phyloP scores from a whole-genome alignment of 768 basidiomycete species.

The Filobasidium floriforme region DNA sequence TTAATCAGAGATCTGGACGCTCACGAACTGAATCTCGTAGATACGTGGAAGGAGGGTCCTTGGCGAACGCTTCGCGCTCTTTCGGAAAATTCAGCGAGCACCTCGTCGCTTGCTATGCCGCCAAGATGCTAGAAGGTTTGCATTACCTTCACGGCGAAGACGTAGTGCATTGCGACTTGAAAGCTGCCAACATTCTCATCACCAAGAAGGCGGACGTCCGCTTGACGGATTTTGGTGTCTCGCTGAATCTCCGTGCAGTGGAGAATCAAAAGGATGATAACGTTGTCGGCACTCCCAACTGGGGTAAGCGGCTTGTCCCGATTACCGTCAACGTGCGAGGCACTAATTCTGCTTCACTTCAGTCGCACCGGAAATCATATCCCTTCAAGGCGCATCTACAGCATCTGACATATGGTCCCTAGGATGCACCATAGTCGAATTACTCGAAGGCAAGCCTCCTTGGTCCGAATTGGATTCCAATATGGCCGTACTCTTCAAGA shows the following conservation, averaged over 20 bases:
- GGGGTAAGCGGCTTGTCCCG: constrained; percentile 52
- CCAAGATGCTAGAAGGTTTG: constrained; percentile 92
- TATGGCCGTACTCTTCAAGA: constrained; percentile 96
- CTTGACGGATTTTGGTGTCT: constrained; percentile 94
- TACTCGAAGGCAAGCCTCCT: constrained; percentile 84
- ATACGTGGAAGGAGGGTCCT: constrained; percentile 91
- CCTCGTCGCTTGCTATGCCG: constrained; percentile 84
- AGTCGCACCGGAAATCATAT: constrained; percentile 96
- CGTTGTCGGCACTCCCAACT: constrained; percentile 78
- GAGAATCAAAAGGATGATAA: constrained; percentile 57
- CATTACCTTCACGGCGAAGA: constrained; percentile 77
- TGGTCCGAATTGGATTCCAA: constrained; percentile 81
- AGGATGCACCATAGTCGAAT: constrained; percentile 87
- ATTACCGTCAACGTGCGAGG: neutral
- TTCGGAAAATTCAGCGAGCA: constrained; percentile 90
- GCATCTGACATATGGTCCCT: constrained; percentile 95
- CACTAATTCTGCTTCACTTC: neutral
- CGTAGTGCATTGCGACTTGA: constrained; percentile 95
- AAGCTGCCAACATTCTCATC: constrained; percentile 96
- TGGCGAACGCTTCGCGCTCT: constrained; percentile 83
- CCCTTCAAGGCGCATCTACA: constrained; percentile 52
- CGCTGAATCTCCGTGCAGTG: constrained; percentile 86
- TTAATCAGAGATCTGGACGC: neutral
- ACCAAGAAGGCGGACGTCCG: constrained; percentile 98
- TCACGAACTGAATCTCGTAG: constrained; percentile 46